A percentile compares a stretch with the other conserved stretches of the same genome.
Evolutionary conservation across 345 rosid genomes (phyloP).

Genomic region (Populus alba): DNA sequence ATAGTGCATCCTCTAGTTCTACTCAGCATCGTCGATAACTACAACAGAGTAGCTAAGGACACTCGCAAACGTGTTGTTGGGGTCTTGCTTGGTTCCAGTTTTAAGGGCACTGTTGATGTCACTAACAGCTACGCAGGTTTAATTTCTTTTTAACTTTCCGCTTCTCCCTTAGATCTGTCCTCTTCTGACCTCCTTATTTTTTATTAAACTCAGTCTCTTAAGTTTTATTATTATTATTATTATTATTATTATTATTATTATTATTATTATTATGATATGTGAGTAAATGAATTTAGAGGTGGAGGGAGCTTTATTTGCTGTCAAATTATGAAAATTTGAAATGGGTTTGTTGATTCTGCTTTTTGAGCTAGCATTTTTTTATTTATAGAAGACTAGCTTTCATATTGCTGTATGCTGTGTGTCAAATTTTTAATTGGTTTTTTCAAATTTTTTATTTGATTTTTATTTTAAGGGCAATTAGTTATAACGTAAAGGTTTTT

Average conservation of each 20-base stretch:
- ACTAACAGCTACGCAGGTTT: constrained; percentile 33
- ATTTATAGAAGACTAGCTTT: too few species aligned
- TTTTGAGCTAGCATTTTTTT: too few species aligned
- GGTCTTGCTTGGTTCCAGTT: constrained; percentile 29
- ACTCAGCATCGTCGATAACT: constrained; percentile 93
- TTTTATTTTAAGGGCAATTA: background rate
- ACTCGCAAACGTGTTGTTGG: constrained; percentile 30
- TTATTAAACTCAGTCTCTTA: background rate
- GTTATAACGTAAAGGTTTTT: background rate
- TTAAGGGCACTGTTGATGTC: constrained; percentile 32
- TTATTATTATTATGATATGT: background rate
- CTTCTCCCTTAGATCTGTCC: background rate
- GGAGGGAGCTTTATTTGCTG: background rate
- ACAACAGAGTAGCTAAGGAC: constrained; percentile 31
- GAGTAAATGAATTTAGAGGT: background rate
- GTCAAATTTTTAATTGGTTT: background rate
- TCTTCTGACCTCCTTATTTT: background rate
- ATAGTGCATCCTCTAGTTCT: constrained; percentile 94
- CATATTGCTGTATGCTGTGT: background rate
- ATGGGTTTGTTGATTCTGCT: background rate
- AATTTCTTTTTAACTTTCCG: background rate
- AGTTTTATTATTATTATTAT: background rate
- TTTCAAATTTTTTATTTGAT: background rate
- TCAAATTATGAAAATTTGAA: too few species aligned
- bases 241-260: background rate